Evolutionary conservation across 139 green algal species (phyloP), one percentile per base, ranked within the genome.

Genomic region (Tetraselmis chui): DNA sequence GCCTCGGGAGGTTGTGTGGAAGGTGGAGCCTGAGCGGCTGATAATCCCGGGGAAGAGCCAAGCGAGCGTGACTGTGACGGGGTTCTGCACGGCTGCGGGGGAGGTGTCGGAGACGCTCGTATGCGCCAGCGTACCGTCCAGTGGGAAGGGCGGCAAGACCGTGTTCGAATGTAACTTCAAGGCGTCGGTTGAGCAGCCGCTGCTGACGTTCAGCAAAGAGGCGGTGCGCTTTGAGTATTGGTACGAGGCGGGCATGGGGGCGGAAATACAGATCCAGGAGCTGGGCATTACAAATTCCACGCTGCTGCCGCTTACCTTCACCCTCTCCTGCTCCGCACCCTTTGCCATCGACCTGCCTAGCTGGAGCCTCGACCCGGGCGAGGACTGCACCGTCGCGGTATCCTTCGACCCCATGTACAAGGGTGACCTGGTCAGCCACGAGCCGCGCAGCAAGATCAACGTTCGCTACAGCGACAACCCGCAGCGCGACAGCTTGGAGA

Each of bases 391-490:
- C 0, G 79, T 94, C 23, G 85, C 78, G n/a, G 83, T 95, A 30
- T 85, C 76, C 1, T 94, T 94, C 81, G 91, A 95, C 84, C 87
- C 81, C 30, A 77, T 76, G 75, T 82, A 32, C 59, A 59, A 29
- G 77, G 80, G 77, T 78, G 31, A 78, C 77, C 30, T 31, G 22
- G 29, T 18, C 45, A 67, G 45, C 45, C 45, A 67, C 45, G 45
- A 67, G 11, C 11, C 18, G 45, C 84, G 83, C 79, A 84, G 88
- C 29, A 91, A 90, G 80, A 81, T 93, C 76, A 75, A 85, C 28
- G 84, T 96, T 5, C 81, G 80, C 23, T 96, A 92, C 87, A 67
- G 81, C 27, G 91, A 96, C 82, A 94, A 92, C 83, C 88, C 89
- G 11, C 90, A 95, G 83, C 89, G 84, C 22, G 92, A 96, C 80